Evolutionary conservation across 176 grass and related monocot species (phyloP).

Genomic region (Phragmites australis): DNA sequence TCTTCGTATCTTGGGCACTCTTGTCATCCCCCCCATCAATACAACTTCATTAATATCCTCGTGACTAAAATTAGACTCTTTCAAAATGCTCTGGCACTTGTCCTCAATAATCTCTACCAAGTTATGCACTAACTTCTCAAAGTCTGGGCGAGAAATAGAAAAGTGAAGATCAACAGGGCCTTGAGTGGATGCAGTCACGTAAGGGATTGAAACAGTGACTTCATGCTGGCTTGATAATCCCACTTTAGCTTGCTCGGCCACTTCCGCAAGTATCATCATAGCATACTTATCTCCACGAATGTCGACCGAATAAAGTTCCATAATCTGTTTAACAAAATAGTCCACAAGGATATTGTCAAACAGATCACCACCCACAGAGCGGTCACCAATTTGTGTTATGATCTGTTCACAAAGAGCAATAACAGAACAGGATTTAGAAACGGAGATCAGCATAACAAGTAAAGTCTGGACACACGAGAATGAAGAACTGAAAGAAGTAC

Average conservation of each 20-base stretch:
- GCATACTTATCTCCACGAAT: constrained; percentile 18
- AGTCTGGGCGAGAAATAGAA: not conserved
- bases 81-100: not conserved
- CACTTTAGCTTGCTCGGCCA: not conserved
- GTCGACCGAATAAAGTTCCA: not conserved
- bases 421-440: not conserved
- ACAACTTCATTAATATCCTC: constrained; percentile 5
- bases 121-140: not conserved
- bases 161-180: not conserved
- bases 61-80: not conserved
- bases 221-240: not conserved
- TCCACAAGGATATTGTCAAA: constrained; percentile 32
- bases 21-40: not conserved
- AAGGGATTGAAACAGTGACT: not conserved
- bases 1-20: not conserved
- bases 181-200: not conserved
- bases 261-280: not conserved
- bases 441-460: not conserved
- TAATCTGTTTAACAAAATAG: not conserved
- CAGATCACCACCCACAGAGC: not conserved
- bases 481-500: not conserved
- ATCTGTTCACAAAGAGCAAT: not conserved
- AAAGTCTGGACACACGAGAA: not conserved
- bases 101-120: not conserved
- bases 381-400: not conserved